Conservation (phyloP, 805 yeast genomes). For the Candida yuanshanica region DNA sequence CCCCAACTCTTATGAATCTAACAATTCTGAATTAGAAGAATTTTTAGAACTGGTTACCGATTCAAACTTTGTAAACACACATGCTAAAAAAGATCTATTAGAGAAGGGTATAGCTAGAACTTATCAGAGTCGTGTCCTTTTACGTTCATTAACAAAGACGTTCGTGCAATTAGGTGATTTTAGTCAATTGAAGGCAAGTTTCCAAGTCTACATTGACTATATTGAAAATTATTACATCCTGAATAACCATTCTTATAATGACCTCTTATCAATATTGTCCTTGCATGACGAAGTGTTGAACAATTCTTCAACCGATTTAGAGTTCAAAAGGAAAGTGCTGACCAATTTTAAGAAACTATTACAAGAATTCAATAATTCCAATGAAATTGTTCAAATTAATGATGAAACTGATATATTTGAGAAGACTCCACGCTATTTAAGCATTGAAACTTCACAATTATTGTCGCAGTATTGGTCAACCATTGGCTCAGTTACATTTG, state of each 20-base stretch:
- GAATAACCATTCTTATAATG: constrained; percentile 29
- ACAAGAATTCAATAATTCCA: constrained; percentile 7
- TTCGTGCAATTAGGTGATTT: constrained; percentile 15
- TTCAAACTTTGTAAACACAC: constrained; percentile 14
- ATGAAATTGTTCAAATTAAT: constrained; percentile 4
- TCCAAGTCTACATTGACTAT: constrained; percentile 38
- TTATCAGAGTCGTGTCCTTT: constrained; percentile 37
- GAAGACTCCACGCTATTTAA: background rate
- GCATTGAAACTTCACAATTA: background rate
- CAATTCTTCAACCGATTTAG: background rate
- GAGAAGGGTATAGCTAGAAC: constrained; percentile 36
- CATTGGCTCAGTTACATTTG: constrained; percentile 10
- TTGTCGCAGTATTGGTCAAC: constrained; percentile 13
- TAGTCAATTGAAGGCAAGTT: constrained; percentile 26
- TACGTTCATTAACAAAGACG: constrained; percentile 31
- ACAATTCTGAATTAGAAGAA: constrained; percentile 27
- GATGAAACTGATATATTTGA: constrained; percentile 2
- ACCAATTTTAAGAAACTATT: constrained; percentile 10
- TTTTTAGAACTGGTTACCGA: constrained; percentile 25
- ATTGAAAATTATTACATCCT: constrained; percentile 31
- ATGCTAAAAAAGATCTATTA: constrained; percentile 15
- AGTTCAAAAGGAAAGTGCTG: constrained; percentile 9
- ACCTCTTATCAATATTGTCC: constrained; percentile 28
- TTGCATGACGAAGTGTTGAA: constrained; percentile 10
- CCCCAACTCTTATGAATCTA: constrained; percentile 38